Evolutionary conservation across 1,139 yeast genomes (phyloP).

Genomic region (Arxiozyma slooffiae): DNA sequence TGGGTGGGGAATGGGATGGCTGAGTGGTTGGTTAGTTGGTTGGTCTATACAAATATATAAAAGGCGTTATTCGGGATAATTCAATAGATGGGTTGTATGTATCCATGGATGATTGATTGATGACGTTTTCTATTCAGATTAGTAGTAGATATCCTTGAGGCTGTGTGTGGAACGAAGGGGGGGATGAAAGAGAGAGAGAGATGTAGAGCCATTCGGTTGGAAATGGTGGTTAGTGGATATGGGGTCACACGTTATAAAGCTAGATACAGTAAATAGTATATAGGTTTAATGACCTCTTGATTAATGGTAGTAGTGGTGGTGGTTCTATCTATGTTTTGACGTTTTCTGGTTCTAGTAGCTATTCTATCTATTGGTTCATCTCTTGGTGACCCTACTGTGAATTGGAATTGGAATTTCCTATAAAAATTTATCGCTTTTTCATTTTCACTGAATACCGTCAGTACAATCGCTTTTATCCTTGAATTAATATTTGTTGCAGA

Average conservation of each 20-base stretch:
- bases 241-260: not conserved
- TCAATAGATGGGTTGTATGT: too few species aligned
- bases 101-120: too few species aligned
- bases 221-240: too few species aligned
- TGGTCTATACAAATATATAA: too few species aligned
- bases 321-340: not conserved
- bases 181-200: too few species aligned
- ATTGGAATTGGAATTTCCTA: conserved; percentile 13
- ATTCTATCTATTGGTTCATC: conserved; percentile 5
- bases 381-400: conserved; percentile 20
- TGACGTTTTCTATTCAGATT: too few species aligned
- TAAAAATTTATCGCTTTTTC: conserved; percentile 20
- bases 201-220: too few species aligned
- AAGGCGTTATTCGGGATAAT: too few species aligned
- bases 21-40: too few species aligned
- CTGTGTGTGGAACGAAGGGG: not conserved
- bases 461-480: conserved; percentile 12
- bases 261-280: not conserved
- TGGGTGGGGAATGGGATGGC: not conserved
- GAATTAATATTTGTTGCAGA: not conserved
- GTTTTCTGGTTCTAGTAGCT: conserved; percentile 6
- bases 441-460: conserved; percentile 27
- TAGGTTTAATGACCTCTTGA: not conserved
- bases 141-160: too few species aligned
- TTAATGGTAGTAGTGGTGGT: too few species aligned